Evolutionary conservation across 495 filamentous ascomycete genomes (phyloP).

Genomic region (Barbatosphaeria neglecta): DNA sequence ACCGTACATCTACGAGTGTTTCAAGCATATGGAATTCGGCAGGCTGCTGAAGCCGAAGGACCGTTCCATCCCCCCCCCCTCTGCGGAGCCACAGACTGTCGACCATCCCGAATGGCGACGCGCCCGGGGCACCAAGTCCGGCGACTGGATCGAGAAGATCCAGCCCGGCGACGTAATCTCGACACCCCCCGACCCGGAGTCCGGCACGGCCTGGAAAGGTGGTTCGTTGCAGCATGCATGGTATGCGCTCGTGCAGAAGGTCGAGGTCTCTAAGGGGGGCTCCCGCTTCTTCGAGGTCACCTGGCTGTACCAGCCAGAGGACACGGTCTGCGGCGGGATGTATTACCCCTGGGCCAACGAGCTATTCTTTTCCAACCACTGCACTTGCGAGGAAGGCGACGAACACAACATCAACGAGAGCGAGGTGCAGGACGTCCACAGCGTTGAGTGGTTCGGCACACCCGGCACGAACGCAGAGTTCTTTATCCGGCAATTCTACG

Average conservation of each 20-base stretch:
- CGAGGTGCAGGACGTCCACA: slow-evolving; percentile 41
- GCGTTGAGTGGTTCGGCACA: slow-evolving; percentile 42
- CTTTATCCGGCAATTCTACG: slow-evolving; percentile 58
- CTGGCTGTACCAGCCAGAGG: slow-evolving; percentile 59
- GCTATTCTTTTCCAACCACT: slow-evolving; percentile 66
- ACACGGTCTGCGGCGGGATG: slow-evolving; percentile 53
- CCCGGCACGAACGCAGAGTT: slow-evolving; percentile 34
- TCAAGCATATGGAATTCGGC: slow-evolving; percentile 49
- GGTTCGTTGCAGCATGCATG: slow-evolving; percentile 35
- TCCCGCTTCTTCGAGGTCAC: slow-evolving; percentile 42
- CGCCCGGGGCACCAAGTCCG: background rate
- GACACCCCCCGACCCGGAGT: slow-evolving; percentile 23
- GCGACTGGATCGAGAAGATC: slow-evolving; percentile 8
- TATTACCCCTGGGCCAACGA: slow-evolving; percentile 58
- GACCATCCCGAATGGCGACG: background rate
- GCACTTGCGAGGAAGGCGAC: slow-evolving; percentile 44
- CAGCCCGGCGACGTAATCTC: slow-evolving; percentile 29
- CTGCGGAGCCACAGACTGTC: too few species aligned
- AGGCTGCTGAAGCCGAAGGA: slow-evolving; percentile 23
- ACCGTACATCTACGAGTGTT: slow-evolving; percentile 50
- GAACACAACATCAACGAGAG: slow-evolving; percentile 28
- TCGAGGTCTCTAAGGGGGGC: slow-evolving; percentile 23
- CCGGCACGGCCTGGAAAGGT: slow-evolving; percentile 43
- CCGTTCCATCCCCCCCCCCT: too few species aligned
- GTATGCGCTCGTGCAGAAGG: slow-evolving; percentile 55